Percentiles rank a stretch among this genome's conserved stretches.
Conservation (phyloP, 2,329 filamentous ascomycete species). For the Ceratocystis lukuohia region DNA sequence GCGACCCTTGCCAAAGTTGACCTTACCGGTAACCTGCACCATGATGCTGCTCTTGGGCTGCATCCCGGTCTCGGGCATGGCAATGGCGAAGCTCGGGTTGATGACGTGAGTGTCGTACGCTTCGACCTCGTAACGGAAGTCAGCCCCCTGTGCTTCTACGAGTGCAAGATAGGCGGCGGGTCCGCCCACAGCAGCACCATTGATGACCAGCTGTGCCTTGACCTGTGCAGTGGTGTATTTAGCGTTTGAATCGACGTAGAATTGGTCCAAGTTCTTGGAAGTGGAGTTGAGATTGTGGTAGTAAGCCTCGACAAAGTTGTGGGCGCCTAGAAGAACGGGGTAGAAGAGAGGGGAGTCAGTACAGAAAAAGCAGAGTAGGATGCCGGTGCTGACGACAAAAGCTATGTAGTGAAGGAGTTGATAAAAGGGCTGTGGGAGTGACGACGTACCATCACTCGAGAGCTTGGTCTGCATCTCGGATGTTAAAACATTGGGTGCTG, state of each 20-base stretch:
- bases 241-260: slow-evolving; percentile 44
- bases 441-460: slow-evolving; percentile 19
- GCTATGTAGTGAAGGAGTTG: too few relatives aligned
- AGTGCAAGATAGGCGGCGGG: slow-evolving; percentile 54
- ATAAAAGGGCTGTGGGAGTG: too few relatives aligned
- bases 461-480: slow-evolving; percentile 20
- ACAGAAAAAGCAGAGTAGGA: neutral
- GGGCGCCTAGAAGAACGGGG: slow-evolving; percentile 14
- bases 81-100: slow-evolving; percentile 51
- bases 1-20: slow-evolving; percentile 52
- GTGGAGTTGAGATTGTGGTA: slow-evolving; percentile 61
- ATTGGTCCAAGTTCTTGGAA: slow-evolving; percentile 42
- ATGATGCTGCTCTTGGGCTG: slow-evolving; percentile 53
- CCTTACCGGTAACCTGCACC: slow-evolving; percentile 59
- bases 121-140: slow-evolving; percentile 57
- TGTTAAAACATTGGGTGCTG: slow-evolving; percentile 15
- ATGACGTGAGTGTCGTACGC: slow-evolving; percentile 65
- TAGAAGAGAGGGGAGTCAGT: neutral
- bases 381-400: too few relatives aligned
- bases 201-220: slow-evolving; percentile 63
- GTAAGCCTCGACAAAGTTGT: slow-evolving; percentile 33
- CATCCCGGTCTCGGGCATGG: slow-evolving; percentile 37
- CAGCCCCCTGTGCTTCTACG: slow-evolving; percentile 47
- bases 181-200: slow-evolving; percentile 53
- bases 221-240: slow-evolving; percentile 24